phyloP scores from a whole-genome alignment of 2,329 filamentous ascomycete species.

The Penicillium sp. region DNA sequence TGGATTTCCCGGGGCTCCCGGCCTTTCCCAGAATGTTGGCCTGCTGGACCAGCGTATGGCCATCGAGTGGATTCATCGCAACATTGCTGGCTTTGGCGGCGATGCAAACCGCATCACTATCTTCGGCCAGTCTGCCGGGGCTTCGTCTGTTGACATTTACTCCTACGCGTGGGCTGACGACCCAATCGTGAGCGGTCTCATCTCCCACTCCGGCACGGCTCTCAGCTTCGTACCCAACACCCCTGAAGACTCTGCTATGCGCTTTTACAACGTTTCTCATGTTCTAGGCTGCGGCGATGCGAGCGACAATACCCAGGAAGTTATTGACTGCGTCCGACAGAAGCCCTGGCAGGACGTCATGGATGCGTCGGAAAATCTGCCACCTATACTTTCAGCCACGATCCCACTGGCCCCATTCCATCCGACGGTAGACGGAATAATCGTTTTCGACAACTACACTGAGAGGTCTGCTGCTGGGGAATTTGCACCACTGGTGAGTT shows the following conservation, averaged over 20 bases:
- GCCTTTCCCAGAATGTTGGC: constrained; percentile 45
- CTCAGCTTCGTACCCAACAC: constrained; percentile 47
- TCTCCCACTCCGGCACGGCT: constrained; percentile 40
- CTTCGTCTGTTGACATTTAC: constrained; percentile 30
- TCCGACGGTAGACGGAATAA: constrained; percentile 42
- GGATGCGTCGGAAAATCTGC: constrained; percentile 38
- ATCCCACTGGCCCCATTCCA: constrained; percentile 39
- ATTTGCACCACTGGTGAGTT: constrained; percentile 39
- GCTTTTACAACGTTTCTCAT: constrained; percentile 46
- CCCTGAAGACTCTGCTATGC: constrained; percentile 32
- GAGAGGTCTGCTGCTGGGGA: constrained; percentile 32
- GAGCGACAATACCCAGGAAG: constrained; percentile 23
- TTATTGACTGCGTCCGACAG: constrained; percentile 42
- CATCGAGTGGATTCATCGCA: constrained; percentile 52
- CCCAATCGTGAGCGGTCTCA: constrained; percentile 39
- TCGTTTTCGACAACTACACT: constrained; percentile 46
- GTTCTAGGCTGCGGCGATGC: constrained; percentile 40
- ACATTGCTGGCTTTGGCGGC: constrained; percentile 54
- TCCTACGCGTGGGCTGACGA: constrained; percentile 34
- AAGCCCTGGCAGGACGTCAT: constrained; percentile 39
- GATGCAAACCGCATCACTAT: constrained; percentile 47
- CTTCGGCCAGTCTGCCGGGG: constrained; percentile 49
- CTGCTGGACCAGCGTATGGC: constrained; percentile 54
- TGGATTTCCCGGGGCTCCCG: constrained; percentile 40
- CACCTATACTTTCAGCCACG: constrained; percentile 29